Evolutionary conservation across 140 eudicot genomes (phyloP).

Genomic region (Bidens hawaiensis): DNA sequence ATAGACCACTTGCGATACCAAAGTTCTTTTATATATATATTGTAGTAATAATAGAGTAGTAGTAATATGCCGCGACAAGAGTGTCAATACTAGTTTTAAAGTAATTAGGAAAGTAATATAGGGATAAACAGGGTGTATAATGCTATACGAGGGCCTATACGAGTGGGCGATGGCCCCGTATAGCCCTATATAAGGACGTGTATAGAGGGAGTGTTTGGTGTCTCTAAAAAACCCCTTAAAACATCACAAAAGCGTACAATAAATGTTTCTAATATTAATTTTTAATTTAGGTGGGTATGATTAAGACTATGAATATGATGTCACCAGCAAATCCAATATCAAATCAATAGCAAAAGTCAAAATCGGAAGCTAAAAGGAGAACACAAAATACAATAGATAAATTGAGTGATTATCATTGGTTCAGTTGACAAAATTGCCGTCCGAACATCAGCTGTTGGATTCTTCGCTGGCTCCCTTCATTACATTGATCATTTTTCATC

Average conservation of each 20-base stretch:
- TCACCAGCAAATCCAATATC: constrained; percentile 14
- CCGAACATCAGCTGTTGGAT: constrained; percentile 4
- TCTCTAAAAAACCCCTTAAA: background rate
- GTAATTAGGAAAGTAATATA: too few relatives aligned
- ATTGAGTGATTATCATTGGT: constrained; percentile 11
- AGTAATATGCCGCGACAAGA: too few relatives aligned
- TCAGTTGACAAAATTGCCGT: constrained; percentile 1
- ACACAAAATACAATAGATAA: constrained; percentile 6
- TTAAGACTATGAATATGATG: constrained; percentile 9
- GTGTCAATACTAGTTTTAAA: too few relatives aligned
- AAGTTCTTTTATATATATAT: too few relatives aligned
- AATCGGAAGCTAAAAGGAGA: constrained; percentile 9
- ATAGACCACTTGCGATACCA: too few relatives aligned
- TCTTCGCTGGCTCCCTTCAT: constrained; percentile 7
- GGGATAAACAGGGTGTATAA: too few relatives aligned
- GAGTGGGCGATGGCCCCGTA: too few relatives aligned
- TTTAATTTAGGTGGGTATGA: constrained; percentile 7
- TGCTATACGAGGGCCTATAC: too few relatives aligned
- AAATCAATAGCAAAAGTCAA: constrained; percentile 14
- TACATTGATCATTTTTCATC: constrained; percentile 4
- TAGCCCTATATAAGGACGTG: too few relatives aligned
- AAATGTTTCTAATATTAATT: background rate
- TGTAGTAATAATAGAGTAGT: too few relatives aligned
- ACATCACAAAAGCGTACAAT: background rate
- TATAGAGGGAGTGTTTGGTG: too few relatives aligned